Conservation (phyloP, 1,284 basidiomycete genomes). For the Apiotrichum mycotoxinovorans region DNA sequence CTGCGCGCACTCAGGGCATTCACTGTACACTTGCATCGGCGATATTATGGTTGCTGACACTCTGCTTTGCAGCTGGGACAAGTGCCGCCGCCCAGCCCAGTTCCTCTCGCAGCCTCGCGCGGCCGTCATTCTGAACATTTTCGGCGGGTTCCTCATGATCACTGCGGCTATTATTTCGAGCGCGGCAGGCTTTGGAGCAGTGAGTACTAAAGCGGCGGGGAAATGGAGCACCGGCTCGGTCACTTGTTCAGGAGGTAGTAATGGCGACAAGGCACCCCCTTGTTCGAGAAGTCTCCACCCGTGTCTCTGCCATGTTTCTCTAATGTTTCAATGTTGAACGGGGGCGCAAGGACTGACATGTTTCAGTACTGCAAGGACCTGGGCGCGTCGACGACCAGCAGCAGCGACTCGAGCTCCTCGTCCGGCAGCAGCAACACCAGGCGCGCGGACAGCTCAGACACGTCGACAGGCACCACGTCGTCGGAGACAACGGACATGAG, state of each 20-base stretch:
- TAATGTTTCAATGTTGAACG: too few species aligned
- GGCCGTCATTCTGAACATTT: slow-evolving; percentile 69
- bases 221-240: too few species aligned
- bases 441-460: neutral
- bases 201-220: neutral
- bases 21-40: too few species aligned
- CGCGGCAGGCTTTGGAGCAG: neutral
- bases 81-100: slow-evolving; percentile 66
- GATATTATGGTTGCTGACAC: too few species aligned
- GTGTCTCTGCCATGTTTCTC: too few species aligned
- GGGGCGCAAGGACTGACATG: too few species aligned
- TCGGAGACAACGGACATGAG: slow-evolving; percentile 44
- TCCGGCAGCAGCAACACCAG: neutral
- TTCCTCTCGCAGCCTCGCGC: slow-evolving; percentile 76
- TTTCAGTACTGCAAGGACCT: slow-evolving; percentile 73
- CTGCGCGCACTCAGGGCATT: neutral
- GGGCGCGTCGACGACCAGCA: slow-evolving; percentile 61
- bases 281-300: too few species aligned
- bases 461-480: slow-evolving; percentile 56
- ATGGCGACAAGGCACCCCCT: too few species aligned
- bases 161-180: slow-evolving; percentile 62
- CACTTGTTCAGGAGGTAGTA: too few species aligned
- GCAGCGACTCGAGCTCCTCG: neutral
- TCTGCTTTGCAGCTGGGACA: slow-evolving; percentile 56
- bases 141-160: slow-evolving; percentile 63